These are phyloP conservation scores for Candida ulmi DNA, from an alignment of 805 yeast species.

Conservation along the genomic window DNA sequence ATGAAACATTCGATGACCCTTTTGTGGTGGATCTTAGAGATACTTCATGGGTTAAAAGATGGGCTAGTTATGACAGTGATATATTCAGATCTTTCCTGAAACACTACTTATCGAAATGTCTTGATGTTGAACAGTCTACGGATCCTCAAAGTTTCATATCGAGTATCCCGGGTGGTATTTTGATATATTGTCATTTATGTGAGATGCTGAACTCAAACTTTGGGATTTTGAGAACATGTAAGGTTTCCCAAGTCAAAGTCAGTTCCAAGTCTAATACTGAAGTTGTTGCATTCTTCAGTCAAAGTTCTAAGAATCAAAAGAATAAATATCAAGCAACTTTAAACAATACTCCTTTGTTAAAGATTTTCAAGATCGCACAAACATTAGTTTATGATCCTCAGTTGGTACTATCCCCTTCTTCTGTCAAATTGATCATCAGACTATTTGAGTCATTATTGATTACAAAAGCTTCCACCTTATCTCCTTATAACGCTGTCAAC, in stretches of 20 bases:
- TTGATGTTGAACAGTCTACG: not conserved
- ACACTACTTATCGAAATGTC: slow-evolving; percentile 26
- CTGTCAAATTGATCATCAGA: slow-evolving; percentile 3
- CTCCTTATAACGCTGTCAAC: slow-evolving; percentile 32
- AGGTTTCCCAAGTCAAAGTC: slow-evolving; percentile 10
- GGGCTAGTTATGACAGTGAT: slow-evolving; percentile 54
- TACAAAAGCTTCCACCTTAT: slow-evolving; percentile 27
- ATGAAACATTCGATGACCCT: slow-evolving; percentile 4
- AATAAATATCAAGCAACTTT: slow-evolving; percentile 6
- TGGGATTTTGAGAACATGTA: slow-evolving; percentile 13
- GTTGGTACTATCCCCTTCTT: not conserved
- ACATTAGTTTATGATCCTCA: slow-evolving; percentile 3
- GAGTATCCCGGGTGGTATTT: slow-evolving; percentile 17
- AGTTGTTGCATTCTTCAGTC: slow-evolving; percentile 9
- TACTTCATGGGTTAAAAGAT: slow-evolving; percentile 50
- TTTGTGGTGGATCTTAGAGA: slow-evolving; percentile 54
- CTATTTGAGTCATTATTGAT: slow-evolving; percentile 28
- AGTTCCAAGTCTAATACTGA: slow-evolving; percentile 3
- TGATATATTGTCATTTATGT: slow-evolving; percentile 18
- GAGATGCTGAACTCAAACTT: slow-evolving; percentile 19
- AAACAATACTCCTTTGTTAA: slow-evolving; percentile 9
- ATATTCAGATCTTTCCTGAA: slow-evolving; percentile 56
- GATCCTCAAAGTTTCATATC: slow-evolving; percentile 5
- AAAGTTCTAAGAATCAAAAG: not conserved
- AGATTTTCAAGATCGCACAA: slow-evolving; percentile 8